These are phyloP conservation scores for Cutaneotrichosporon cavernicola DNA, from an alignment of 1,284 basidiomycete species.

Conservation along the genomic window DNA sequence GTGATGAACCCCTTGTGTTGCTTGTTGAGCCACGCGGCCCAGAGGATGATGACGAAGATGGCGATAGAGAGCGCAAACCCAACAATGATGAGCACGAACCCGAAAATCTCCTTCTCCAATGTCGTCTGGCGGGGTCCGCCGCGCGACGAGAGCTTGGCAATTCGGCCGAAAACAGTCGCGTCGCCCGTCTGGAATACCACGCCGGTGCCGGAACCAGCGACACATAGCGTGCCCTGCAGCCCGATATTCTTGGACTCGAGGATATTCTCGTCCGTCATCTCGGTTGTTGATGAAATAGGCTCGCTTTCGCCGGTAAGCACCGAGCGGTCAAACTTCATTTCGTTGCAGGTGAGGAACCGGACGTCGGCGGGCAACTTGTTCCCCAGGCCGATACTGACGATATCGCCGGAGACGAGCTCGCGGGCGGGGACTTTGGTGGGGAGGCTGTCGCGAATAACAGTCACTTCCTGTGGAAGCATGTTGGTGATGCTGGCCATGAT, in stretches of 20 bases:
- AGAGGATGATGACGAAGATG: slow-evolving; percentile 58
- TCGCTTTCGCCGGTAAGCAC: slow-evolving; percentile 66
- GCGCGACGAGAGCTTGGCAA: slow-evolving; percentile 60
- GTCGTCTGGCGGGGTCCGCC: slow-evolving; percentile 55
- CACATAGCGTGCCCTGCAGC: slow-evolving; percentile 64
- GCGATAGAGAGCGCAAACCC: slow-evolving; percentile 59
- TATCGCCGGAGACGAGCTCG: slow-evolving; percentile 52
- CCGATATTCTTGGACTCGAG: slow-evolving; percentile 66
- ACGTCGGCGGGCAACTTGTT: slow-evolving; percentile 58
- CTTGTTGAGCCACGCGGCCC: slow-evolving; percentile 58
- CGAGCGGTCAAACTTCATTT: slow-evolving; percentile 63
- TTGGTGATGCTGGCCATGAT: slow-evolving; percentile 55
- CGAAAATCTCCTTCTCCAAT: slow-evolving; percentile 53
- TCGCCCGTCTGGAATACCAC: slow-evolving; percentile 64
- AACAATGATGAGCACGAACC: slow-evolving; percentile 56
- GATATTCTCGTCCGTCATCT: slow-evolving; percentile 60
- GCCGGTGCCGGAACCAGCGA: slow-evolving; percentile 60
- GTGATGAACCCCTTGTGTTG: slow-evolving; percentile 61
- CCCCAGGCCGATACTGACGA: slow-evolving; percentile 51
- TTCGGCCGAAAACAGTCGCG: slow-evolving; percentile 62
- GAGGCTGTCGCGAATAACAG: slow-evolving; percentile 51
- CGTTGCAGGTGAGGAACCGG: slow-evolving; percentile 58
- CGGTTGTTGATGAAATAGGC: slow-evolving; percentile 59
- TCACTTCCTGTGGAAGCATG: slow-evolving; percentile 54
- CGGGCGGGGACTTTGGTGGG: slow-evolving; percentile 39